Conservation (phyloP, 192 early-diverging fungal species). For the Piromyces finnis region DNA sequence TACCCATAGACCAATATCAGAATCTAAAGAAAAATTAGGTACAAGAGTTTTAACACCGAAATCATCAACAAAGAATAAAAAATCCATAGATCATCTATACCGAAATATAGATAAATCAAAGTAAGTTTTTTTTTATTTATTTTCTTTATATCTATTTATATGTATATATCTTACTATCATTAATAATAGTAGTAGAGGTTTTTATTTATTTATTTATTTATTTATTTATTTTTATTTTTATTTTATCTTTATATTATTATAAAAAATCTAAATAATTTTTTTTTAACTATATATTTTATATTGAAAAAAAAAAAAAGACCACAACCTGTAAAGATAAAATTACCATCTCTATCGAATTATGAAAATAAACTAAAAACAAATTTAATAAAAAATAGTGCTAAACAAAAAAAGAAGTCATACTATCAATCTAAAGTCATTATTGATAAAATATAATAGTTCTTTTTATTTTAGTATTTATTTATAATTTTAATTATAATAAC, state of each 20-base stretch:
- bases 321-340: neutral
- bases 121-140: no score
- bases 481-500: no score
- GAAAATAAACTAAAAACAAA: neutral
- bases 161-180: no score
- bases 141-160: no score
- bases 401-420: neutral
- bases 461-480: no score
- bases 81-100: neutral
- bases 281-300: no score
- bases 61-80: neutral
- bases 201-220: neutral
- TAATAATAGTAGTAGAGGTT: no score
- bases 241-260: no score
- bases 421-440: neutral
- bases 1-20: neutral
- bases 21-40: neutral
- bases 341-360: neutral
- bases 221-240: no score
- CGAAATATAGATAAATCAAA: neutral
- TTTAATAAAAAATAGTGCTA: neutral
- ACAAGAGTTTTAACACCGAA: neutral
- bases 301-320: no score
- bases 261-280: no score
- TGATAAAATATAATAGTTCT: neutral